Conservation (phyloP, 768 basidiomycete genomes). For the Leccinum rimulosum region DNA sequence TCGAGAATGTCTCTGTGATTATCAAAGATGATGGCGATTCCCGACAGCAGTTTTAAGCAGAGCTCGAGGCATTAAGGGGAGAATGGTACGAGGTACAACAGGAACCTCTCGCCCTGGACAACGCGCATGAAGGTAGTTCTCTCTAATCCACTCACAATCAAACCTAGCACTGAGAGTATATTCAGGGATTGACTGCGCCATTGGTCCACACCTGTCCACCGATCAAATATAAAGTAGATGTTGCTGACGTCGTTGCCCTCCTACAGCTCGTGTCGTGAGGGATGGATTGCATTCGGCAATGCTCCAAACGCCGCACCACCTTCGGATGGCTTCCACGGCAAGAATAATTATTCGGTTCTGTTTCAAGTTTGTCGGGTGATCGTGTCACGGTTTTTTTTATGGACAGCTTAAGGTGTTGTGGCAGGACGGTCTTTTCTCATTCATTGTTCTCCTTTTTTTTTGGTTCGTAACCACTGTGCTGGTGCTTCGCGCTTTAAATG, state of each 20-base stretch:
- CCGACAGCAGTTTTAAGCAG: conserved; percentile 48
- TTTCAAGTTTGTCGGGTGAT: background rate
- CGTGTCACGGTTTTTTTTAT: background rate
- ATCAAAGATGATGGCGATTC: conserved; percentile 41
- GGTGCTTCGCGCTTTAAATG: conserved; percentile 39
- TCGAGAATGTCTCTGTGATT: conserved; percentile 45
- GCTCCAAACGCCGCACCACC: conserved; percentile 46
- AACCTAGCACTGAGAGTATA: conserved; percentile 8
- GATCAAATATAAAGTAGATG: conserved; percentile 40
- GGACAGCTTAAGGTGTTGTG: too few relatives aligned
- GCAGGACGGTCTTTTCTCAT: too few relatives aligned
- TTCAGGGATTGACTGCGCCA: conserved; percentile 23
- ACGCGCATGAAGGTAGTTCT: background rate
- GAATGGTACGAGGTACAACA: conserved; percentile 51
- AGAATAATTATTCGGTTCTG: background rate
- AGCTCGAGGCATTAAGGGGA: conserved; percentile 51
- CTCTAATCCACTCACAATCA: background rate
- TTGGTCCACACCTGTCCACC: conserved; percentile 26
- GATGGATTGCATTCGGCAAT: conserved; percentile 59
- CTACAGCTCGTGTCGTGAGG: conserved; percentile 62
- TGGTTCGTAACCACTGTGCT: too few relatives aligned
- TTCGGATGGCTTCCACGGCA: conserved; percentile 46
- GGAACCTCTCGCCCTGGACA: conserved; percentile 39
- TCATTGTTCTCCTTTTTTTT: too few relatives aligned
- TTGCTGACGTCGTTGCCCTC: conserved; percentile 54